Evolutionary conservation across 257 asterid species (phyloP).

Genomic region (Solanum tarijense): DNA sequence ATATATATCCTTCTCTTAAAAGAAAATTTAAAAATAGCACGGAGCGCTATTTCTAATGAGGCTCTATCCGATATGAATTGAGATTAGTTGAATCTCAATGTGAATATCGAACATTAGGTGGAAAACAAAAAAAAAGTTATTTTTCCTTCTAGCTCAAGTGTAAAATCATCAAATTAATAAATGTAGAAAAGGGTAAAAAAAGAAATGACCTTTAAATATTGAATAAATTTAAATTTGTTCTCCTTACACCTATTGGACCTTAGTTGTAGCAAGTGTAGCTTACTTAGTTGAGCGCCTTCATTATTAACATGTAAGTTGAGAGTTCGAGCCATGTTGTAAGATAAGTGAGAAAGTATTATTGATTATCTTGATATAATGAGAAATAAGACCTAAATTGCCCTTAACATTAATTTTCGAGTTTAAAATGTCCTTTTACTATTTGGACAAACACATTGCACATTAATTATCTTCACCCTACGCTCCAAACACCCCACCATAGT

Average conservation of each 20-base stretch:
- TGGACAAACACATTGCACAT: neutral
- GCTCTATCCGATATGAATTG: no score
- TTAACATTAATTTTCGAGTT: neutral
- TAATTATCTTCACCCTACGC: neutral
- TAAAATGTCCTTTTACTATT: neutral
- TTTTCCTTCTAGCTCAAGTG: neutral
- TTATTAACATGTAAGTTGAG: neutral
- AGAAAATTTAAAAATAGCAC: no score
- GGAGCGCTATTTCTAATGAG: neutral
- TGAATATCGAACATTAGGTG: neutral
- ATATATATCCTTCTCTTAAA: neutral
- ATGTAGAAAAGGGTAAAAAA: neutral
- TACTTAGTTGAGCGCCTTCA: neutral
- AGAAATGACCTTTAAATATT: neutral
- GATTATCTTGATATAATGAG: neutral
- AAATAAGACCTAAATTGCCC: neutral
- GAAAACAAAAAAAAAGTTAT: rapidly evolving
- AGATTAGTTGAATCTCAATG: no score
- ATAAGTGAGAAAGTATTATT: neutral
- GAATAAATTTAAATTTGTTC: neutral
- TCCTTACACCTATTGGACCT: neutral
- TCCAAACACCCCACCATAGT: neutral
- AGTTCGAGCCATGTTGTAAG: neutral
- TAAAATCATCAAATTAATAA: neutral
- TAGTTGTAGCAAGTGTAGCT: neutral